phyloP scores from a whole-genome alignment of 2,329 filamentous ascomycete genomes.

The Colletotrichum navitas region DNA sequence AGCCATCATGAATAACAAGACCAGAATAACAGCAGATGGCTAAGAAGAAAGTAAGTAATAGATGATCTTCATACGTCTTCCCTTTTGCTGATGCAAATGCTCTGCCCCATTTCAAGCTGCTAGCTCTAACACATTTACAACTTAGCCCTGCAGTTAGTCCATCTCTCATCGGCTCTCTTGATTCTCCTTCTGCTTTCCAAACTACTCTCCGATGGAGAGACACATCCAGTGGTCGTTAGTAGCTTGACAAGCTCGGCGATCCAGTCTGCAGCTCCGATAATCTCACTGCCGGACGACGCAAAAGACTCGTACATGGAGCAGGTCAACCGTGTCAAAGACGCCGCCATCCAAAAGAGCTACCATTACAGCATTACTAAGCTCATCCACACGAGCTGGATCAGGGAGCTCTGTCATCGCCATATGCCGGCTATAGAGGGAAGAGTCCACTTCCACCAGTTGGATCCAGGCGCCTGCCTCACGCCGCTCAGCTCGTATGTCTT shows the following conservation, averaged over 20 bases:
- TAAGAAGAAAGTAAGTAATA: constrained; percentile 15
- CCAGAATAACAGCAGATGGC: constrained; percentile 2
- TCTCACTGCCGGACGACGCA: constrained; percentile 7
- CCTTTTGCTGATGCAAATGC: not conserved
- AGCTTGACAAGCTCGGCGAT: constrained; percentile 8
- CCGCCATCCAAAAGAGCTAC: constrained; percentile 6
- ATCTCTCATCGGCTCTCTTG: constrained; percentile 10
- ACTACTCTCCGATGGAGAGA: constrained; percentile 2
- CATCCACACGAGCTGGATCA: constrained; percentile 13
- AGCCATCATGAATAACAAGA: constrained; percentile 13
- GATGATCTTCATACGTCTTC: not conserved
- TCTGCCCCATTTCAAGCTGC: too few species aligned
- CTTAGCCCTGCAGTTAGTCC: not conserved
- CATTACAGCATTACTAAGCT: constrained; percentile 3
- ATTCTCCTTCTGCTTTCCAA: not conserved
- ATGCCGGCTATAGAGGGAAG: not conserved
- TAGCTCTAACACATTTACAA: not conserved
- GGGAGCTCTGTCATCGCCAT: constrained; percentile 14
- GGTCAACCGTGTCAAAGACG: constrained; percentile 3
- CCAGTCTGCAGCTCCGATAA: constrained; percentile 4
- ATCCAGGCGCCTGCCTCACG: constrained; percentile 11
- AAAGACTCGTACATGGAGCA: constrained; percentile 8
- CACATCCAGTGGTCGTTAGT: constrained; percentile 5
- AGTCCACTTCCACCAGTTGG: constrained; percentile 14
- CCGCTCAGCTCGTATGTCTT: constrained; percentile 9